A percentile compares a stretch with the other conserved stretches of the same genome.
phyloP scores from a whole-genome alignment of 768 basidiomycete species.

The Mycena rebaudengoi region DNA sequence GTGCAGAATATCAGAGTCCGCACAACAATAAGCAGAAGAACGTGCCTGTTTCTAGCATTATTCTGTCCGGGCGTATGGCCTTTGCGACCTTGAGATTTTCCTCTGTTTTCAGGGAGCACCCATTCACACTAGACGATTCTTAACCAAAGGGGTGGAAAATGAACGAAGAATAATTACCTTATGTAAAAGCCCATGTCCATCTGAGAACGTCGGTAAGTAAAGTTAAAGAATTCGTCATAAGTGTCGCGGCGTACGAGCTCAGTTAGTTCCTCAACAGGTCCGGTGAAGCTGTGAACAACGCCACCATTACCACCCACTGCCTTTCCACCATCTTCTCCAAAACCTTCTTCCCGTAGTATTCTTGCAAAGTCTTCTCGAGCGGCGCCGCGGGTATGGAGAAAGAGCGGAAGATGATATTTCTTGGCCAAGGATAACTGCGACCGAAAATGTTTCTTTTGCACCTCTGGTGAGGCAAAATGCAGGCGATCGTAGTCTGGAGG shows the following conservation, averaged over 20 bases:
- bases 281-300: slow-evolving; percentile 88
- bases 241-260: slow-evolving; percentile 62
- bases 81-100: slow-evolving; percentile 66
- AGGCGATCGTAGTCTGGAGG: slow-evolving; percentile 80
- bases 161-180: slow-evolving; percentile 53
- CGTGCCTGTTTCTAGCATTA: slow-evolving; percentile 82
- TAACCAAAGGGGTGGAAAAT: too few relatives aligned
- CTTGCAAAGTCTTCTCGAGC: slow-evolving; percentile 74
- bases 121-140: slow-evolving; percentile 66
- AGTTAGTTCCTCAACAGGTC: slow-evolving; percentile 63
- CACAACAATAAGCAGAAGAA: not conserved
- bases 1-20: not conserved
- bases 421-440: slow-evolving; percentile 73
- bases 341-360: slow-evolving; percentile 73
- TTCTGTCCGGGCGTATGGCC: slow-evolving; percentile 61
- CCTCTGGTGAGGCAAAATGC: slow-evolving; percentile 65
- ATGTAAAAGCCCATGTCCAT: slow-evolving; percentile 79
- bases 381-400: slow-evolving; percentile 84
- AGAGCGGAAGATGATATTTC: slow-evolving; percentile 77
- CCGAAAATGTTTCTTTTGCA: slow-evolving; percentile 74
- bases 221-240: not conserved
- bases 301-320: slow-evolving; percentile 70
- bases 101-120: slow-evolving; percentile 79
- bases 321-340: slow-evolving; percentile 62
- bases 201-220: slow-evolving; percentile 51